Base-by-base conservation (phyloP, 106 monocot genomes). In the Chionographis japonica region DNA sequence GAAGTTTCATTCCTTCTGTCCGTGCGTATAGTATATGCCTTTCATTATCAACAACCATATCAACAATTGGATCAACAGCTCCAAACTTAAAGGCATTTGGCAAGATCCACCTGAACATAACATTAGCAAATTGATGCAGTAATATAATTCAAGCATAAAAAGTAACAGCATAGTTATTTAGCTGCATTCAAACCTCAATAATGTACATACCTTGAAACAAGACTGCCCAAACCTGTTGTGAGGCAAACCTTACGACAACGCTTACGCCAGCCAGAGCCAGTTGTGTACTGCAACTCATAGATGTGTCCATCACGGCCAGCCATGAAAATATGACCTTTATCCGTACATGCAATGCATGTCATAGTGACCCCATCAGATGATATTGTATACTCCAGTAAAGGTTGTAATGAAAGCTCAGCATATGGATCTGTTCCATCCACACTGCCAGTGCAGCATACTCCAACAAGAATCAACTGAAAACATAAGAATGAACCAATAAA, bases 231-330 rank as follows among this genome's bases (percentile, higher is more conserved):
- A 49, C 92, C 87, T 41, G 84, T 68, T 19, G 97, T 97, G 10
- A 92, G 80, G 73, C 97, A 97, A 62, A 97, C 65, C 68, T 80
- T 87, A 57, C 89, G 81, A 57, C 92, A 97, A 56, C 81, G 79
- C 63, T 97, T 97, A 58, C 80, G 82, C 97, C 97, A 97, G 8
- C 79, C 82, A 53, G 97, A 89, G 17, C 97, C 92, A 75, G 78
- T 75, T 61, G 89, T 69, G 71, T 92, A 97, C 50, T 84, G 83
- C 42, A 97, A 71, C 65, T 97, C 92, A 77, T 97, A 97, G 12
- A 97, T 85, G 58, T 97, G 92, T 3, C 97, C 92, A 79, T 97
- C 89, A 56, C 92, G 92, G n/a, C 92, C 97, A 62, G 97, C 77
- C 37, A 92, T 63, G 57, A 83, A 97, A 75, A 92, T 92, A 20